Evolutionary conservation across 305 asterid species (phyloP).

Genomic region (Plantago coronopus): DNA sequence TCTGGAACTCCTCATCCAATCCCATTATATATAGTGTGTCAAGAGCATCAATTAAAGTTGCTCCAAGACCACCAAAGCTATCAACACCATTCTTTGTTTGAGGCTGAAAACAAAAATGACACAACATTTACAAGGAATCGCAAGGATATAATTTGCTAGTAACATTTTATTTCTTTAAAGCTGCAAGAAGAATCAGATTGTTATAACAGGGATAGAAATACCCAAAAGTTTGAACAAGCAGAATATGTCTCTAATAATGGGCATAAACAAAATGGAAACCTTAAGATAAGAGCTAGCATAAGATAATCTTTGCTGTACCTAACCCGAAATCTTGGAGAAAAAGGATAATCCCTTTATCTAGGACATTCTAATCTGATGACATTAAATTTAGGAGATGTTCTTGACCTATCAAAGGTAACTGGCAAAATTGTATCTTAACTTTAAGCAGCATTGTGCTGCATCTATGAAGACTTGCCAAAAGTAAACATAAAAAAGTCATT

Average conservation of each 20-base stretch:
- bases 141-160: neutral
- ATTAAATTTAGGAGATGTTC: neutral
- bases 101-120: slow-evolving; percentile 57
- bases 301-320: neutral
- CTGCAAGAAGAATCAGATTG: slow-evolving; percentile 8
- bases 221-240: slow-evolving; percentile 17
- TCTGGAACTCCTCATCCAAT: slow-evolving; percentile 87
- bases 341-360: neutral
- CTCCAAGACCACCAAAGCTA: slow-evolving; percentile 99
- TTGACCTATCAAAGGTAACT: neutral
- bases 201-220: slow-evolving; percentile 16
- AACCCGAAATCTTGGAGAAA: slow-evolving; percentile 7
- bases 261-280: neutral
- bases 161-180: neutral
- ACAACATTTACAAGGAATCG: neutral
- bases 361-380: slow-evolving; percentile 7
- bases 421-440: neutral
- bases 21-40: slow-evolving; percentile 98
- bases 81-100: slow-evolving; percentile 81
- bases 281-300: neutral
- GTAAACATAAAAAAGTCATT: too few relatives aligned
- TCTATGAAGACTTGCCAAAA: too few relatives aligned
- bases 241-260: slow-evolving; percentile 14
- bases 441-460: neutral
- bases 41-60: slow-evolving; percentile 89